These are phyloP conservation scores for Diplodia sapinea DNA, from an alignment of 2,329 filamentous ascomycete species.

Conservation along the genomic window DNA sequence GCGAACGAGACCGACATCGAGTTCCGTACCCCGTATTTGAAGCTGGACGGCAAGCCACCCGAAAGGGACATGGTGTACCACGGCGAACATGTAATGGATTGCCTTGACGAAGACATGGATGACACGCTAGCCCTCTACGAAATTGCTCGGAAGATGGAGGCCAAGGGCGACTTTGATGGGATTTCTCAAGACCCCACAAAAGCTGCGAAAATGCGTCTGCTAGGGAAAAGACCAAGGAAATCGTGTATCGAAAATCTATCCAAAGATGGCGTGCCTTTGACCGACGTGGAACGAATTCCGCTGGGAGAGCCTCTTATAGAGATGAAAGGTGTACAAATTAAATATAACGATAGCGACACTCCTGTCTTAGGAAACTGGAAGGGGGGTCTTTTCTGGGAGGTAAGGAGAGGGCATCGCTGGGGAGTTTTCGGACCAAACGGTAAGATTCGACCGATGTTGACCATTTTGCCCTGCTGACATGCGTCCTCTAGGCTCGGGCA, in stretches of 20 bases:
- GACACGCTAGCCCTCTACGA: constrained; percentile 33
- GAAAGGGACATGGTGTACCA: constrained; percentile 33
- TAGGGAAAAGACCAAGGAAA: neutral
- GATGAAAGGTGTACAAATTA: constrained; percentile 83
- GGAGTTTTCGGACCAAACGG: constrained; percentile 89
- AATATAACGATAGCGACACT: constrained; percentile 70
- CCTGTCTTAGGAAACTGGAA: constrained; percentile 81
- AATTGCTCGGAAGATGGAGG: constrained; percentile 15
- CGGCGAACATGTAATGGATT: constrained; percentile 41
- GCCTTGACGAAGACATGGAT: constrained; percentile 41
- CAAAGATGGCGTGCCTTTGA: neutral
- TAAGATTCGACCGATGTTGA: constrained; percentile 24
- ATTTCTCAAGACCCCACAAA: neutral
- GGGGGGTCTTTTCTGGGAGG: constrained; percentile 79
- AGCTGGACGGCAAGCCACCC: neutral
- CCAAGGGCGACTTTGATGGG: constrained; percentile 19
- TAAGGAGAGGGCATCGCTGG: constrained; percentile 78
- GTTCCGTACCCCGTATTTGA: neutral
- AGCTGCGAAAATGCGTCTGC: neutral
- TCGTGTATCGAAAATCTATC: neutral
- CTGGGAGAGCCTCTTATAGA: constrained; percentile 76
- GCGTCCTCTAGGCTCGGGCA: constrained; percentile 68
- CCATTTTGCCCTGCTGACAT: neutral
- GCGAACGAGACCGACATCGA: constrained; percentile 17
- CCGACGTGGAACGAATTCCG: neutral